These are phyloP conservation scores for Fusarium albidum DNA, from an alignment of 2,329 filamentous ascomycete species.

Conservation along the genomic window DNA sequence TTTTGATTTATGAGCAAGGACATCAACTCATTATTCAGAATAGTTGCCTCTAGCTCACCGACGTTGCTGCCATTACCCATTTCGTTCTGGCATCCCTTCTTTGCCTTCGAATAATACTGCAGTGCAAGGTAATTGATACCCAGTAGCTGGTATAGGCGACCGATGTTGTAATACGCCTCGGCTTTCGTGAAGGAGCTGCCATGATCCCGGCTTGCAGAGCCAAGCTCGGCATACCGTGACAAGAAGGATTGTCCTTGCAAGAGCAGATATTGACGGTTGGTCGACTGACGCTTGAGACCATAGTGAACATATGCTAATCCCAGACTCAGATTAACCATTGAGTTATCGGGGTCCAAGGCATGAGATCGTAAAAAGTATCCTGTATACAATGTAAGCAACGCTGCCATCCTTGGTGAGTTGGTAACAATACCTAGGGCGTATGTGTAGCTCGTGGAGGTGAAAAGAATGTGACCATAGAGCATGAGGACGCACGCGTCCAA, in stretches of 20 bases:
- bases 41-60: slow-evolving; percentile 42
- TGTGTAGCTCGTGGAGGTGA: slow-evolving; percentile 82
- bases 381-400: slow-evolving; percentile 37
- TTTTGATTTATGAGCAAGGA: slow-evolving; percentile 44
- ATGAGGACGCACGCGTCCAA: slow-evolving; percentile 85
- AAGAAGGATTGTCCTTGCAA: slow-evolving; percentile 87
- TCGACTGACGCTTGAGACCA: slow-evolving; percentile 85
- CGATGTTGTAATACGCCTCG: slow-evolving; percentile 50
- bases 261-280: slow-evolving; percentile 88
- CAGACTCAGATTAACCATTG: slow-evolving; percentile 81
- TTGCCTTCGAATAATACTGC: slow-evolving; percentile 68
- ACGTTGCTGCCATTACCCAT: slow-evolving; percentile 2
- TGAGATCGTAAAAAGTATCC: slow-evolving; percentile 85
- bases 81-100: slow-evolving; percentile 11
- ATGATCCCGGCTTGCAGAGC: not conserved
- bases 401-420: not conserved
- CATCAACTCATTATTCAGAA: slow-evolving; percentile 45
- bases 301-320: slow-evolving; percentile 88
- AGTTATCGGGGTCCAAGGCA: slow-evolving; percentile 77
- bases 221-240: slow-evolving; percentile 47
- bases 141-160: slow-evolving; percentile 48
- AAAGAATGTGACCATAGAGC: slow-evolving; percentile 90
- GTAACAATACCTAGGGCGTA: slow-evolving; percentile 75
- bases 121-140: slow-evolving; percentile 65
- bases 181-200: slow-evolving; percentile 27